Conservation (phyloP, 345 rosid species). For the Bruguiera parviflora region DNA sequence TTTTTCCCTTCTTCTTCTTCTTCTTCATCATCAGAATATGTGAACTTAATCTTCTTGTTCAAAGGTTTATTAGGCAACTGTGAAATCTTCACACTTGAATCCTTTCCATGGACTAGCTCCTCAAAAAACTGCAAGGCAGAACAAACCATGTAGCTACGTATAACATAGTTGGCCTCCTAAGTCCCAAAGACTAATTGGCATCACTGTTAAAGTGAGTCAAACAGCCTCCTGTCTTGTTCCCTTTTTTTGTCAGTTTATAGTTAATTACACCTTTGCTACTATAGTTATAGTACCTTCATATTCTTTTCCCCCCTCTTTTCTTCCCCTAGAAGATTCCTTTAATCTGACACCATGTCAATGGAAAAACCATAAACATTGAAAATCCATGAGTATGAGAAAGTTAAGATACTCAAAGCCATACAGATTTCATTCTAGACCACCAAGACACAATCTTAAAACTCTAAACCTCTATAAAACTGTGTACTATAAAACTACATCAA, state of each 20-base stretch:
- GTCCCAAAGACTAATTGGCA: constrained; percentile 22
- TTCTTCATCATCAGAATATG: constrained; percentile 49
- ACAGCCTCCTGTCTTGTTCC: constrained; percentile 28
- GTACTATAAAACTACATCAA: too few species aligned
- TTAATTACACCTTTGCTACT: too few species aligned
- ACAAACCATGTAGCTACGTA: constrained; percentile 56
- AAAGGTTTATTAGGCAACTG: constrained; percentile 46
- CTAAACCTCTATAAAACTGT: too few species aligned
- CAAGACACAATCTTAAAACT: too few species aligned
- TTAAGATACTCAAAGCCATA: too few species aligned
- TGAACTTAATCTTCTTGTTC: constrained; percentile 77
- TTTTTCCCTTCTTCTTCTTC: constrained; percentile 37
- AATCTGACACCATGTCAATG: too few species aligned
- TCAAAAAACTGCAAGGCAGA: neutral
- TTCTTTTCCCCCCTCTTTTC: too few species aligned
- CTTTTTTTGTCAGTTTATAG: neutral
- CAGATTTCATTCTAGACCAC: too few species aligned
- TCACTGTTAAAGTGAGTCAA: neutral
- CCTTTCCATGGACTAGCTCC: constrained; percentile 35
- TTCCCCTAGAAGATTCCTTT: too few species aligned
- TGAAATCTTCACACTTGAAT: constrained; percentile 28
- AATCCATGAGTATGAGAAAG: too few species aligned
- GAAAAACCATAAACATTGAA: too few species aligned
- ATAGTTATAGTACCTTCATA: too few species aligned
- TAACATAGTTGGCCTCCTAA: constrained; percentile 64